phyloP scores from a whole-genome alignment of 2,329 filamentous ascomycete species.

The Ophiostoma tasmaniense region DNA sequence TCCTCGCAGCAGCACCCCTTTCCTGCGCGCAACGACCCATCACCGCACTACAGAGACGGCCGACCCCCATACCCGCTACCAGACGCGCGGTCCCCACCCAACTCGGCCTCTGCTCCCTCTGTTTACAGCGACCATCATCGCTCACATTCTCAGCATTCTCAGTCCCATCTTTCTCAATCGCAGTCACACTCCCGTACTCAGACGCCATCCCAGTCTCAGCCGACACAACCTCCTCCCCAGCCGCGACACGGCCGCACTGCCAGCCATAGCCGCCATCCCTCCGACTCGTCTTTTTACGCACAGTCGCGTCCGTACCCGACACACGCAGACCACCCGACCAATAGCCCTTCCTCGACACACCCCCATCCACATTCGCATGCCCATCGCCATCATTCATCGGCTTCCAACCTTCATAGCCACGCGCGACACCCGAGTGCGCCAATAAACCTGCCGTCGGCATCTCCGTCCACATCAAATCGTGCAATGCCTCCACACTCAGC shows the following conservation, averaged over 20 bases:
- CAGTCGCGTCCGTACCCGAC: constrained; percentile 30
- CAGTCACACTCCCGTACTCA: constrained; percentile 16
- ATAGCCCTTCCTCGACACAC: constrained; percentile 13
- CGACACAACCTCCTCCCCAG: background rate
- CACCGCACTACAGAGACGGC: constrained; percentile 25
- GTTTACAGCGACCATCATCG: constrained; percentile 25
- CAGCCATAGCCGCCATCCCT: constrained; percentile 27
- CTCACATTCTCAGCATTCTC: background rate
- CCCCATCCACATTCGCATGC: background rate
- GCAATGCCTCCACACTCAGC: constrained; percentile 36
- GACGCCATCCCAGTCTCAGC: constrained; percentile 15
- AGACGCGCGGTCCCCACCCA: constrained; percentile 21
- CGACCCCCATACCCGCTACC: constrained; percentile 25
- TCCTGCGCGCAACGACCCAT: constrained; percentile 28
- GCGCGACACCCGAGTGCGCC: constrained; percentile 39
- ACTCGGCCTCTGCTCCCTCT: constrained; percentile 22
- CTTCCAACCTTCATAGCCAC: constrained; percentile 25
- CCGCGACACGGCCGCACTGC: background rate
- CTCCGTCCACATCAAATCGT: constrained; percentile 28
- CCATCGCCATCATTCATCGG: background rate
- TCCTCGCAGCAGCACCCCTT: constrained; percentile 25
- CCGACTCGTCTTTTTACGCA: constrained; percentile 37
- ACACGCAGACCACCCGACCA: constrained; percentile 24
- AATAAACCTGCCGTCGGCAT: constrained; percentile 31
- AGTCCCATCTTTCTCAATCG: background rate